These are phyloP conservation scores for Colletotrichum truncatum DNA, from an alignment of 2,329 filamentous ascomycete genomes.

Conservation along the genomic window DNA sequence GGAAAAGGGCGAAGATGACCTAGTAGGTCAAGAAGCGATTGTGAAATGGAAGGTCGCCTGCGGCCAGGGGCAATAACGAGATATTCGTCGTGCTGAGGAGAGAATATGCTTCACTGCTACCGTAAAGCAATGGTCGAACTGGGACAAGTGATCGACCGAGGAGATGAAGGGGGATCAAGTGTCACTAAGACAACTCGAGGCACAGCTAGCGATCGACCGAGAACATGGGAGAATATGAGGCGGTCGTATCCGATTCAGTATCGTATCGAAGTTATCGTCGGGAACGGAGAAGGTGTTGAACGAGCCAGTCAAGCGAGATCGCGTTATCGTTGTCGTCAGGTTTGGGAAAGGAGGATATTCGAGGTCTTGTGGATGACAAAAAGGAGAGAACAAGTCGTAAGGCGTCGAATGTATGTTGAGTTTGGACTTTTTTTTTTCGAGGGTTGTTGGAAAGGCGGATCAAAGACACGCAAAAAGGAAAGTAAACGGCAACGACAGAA, in stretches of 20 bases:
- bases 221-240: slow-evolving; percentile 41
- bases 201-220: slow-evolving; percentile 38
- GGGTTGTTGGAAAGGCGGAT: slow-evolving; percentile 10
- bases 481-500: slow-evolving; percentile 35
- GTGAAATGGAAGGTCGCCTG: slow-evolving; percentile 64
- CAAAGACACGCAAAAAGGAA: slow-evolving; percentile 36
- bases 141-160: slow-evolving; percentile 31
- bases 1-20: slow-evolving; percentile 27
- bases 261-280: slow-evolving; percentile 12
- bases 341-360: background rate
- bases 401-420: background rate
- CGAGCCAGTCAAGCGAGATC: slow-evolving; percentile 12
- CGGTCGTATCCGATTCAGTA: slow-evolving; percentile 23
- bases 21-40: slow-evolving; percentile 43
- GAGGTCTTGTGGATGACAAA: slow-evolving; percentile 2
- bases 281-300: background rate
- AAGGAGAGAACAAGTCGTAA: slow-evolving; percentile 12
- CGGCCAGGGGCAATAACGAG: slow-evolving; percentile 56
- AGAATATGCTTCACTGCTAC: slow-evolving; percentile 56
- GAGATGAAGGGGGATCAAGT: slow-evolving; percentile 37
- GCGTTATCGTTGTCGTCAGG: slow-evolving; percentile 17
- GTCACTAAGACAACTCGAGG: slow-evolving; percentile 43
- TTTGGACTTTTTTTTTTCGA: slow-evolving; percentile 14
- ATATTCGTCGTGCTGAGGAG: slow-evolving; percentile 42
- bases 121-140: slow-evolving; percentile 45